Percentiles rank a stretch among this genome's conserved stretches.
phyloP scores from a whole-genome alignment of 164 flowering plant species.

The Amborella trichopoda region DNA sequence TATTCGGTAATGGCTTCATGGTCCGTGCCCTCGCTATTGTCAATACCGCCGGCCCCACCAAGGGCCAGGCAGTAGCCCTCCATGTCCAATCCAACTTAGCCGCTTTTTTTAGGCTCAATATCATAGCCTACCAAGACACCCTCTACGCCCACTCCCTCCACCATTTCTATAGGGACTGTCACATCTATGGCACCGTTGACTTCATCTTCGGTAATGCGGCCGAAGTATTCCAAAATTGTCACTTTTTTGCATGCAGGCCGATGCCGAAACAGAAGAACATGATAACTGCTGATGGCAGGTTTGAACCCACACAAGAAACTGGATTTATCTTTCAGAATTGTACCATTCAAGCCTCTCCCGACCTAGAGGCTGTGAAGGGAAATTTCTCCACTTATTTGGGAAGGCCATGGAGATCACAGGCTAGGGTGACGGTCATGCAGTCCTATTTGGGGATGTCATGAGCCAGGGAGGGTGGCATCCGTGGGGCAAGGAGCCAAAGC shows the following conservation, averaged over 20 bases:
- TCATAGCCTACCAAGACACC: background rate
- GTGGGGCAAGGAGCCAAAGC: background rate
- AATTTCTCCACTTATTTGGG: background rate
- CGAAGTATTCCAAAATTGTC: background rate
- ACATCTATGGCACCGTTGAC: background rate
- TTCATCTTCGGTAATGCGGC: background rate
- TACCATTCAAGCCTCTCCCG: background rate
- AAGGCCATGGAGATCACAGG: background rate
- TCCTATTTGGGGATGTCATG: background rate
- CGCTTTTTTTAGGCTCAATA: background rate
- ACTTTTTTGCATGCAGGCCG: background rate
- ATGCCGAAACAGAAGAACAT: background rate
- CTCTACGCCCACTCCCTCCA: background rate
- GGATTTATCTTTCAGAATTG: background rate
- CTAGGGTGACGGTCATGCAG: background rate
- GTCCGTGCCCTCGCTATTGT: background rate
- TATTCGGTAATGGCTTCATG: background rate
- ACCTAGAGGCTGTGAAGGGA: background rate
- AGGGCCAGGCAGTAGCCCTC: background rate
- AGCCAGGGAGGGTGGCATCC: background rate
- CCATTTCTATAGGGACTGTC: background rate
- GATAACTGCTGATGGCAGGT: background rate
- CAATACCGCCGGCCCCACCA: background rate
- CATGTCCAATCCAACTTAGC: background rate
- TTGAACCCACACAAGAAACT: background rate